Evolutionary conservation across 257 asterid species (phyloP).

Genomic region (Salvia hispanica): DNA sequence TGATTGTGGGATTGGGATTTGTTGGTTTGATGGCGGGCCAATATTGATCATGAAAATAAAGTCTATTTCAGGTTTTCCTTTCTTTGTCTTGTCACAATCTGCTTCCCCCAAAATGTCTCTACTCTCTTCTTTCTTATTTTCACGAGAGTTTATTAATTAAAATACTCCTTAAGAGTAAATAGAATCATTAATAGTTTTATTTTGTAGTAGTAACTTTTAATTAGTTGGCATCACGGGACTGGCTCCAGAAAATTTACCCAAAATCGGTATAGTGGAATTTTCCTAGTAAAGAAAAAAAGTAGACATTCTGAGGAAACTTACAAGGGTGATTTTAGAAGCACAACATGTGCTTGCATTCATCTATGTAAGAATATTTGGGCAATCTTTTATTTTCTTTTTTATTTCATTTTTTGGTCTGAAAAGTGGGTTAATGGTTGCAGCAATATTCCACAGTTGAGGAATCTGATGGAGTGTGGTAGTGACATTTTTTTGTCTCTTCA

Average conservation of each 20-base stretch:
- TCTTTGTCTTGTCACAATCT: constrained; percentile 37
- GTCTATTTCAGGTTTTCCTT: constrained; percentile 30
- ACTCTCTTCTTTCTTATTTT: neutral
- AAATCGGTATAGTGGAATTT: neutral
- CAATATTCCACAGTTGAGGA: constrained; percentile 30
- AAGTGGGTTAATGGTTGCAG: constrained; percentile 13
- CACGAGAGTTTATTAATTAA: no score
- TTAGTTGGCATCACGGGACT: no score
- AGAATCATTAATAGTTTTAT: no score
- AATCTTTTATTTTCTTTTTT: neutral
- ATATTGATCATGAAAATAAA: neutral
- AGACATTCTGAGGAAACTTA: constrained; percentile 11
- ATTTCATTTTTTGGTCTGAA: constrained; percentile 10
- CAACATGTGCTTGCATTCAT: constrained; percentile 5
- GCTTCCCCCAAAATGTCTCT: constrained; percentile 16
- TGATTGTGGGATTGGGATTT: neutral
- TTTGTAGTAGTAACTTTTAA: no score
- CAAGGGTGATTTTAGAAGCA: neutral
- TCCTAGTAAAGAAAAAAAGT: neutral
- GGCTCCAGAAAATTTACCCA: neutral
- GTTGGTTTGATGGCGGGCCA: constrained; percentile 20
- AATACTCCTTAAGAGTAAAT: no score
- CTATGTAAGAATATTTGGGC: constrained; percentile 11
- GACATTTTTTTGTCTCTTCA: constrained; percentile 32
- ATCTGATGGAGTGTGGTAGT: constrained; percentile 29